A percentile compares a stretch with the other conserved stretches of the same genome.
These are phyloP conservation scores for Nicotiana rustica DNA, from an alignment of 305 asterid genomes.

Conservation along the genomic window DNA sequence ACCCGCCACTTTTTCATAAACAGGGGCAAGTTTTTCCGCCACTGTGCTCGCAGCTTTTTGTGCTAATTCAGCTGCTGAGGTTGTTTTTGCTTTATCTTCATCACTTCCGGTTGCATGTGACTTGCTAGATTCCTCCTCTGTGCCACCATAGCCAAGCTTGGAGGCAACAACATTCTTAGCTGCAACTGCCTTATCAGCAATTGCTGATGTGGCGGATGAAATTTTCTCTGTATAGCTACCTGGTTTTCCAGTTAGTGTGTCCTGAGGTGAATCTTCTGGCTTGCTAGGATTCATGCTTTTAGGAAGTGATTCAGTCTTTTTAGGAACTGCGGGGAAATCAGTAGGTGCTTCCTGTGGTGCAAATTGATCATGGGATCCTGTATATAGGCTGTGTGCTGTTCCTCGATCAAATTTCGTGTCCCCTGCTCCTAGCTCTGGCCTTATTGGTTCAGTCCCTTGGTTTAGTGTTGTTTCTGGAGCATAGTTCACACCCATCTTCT, in stretches of 20 bases:
- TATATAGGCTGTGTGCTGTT: slow-evolving; percentile 25
- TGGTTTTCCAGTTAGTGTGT: slow-evolving; percentile 46
- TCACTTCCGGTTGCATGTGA: background rate
- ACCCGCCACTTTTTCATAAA: slow-evolving; percentile 53
- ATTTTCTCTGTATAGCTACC: slow-evolving; percentile 40
- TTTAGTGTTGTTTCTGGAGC: slow-evolving; percentile 19
- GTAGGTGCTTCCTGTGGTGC: slow-evolving; percentile 41
- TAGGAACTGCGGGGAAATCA: background rate
- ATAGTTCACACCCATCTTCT: slow-evolving; percentile 46
- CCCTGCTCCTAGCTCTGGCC: slow-evolving; percentile 22
- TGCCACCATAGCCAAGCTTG: slow-evolving; percentile 61
- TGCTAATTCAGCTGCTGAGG: slow-evolving; percentile 47
- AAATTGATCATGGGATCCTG: slow-evolving; percentile 61
- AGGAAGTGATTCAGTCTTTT: slow-evolving; percentile 40
- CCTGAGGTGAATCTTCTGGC: slow-evolving; percentile 48
- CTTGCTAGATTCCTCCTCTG: background rate
- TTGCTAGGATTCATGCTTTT: slow-evolving; percentile 39
- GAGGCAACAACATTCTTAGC: slow-evolving; percentile 60
- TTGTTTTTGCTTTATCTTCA: slow-evolving; percentile 33
- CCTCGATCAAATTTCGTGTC: slow-evolving; percentile 23
- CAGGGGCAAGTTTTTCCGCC: slow-evolving; percentile 53
- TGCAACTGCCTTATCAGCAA: slow-evolving; percentile 52
- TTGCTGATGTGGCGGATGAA: slow-evolving; percentile 46
- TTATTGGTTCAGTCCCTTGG: slow-evolving; percentile 6
- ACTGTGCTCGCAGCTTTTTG: slow-evolving; percentile 42